Conservation (phyloP, 345 rosid genomes). For the Lepidium aucheri region DNA sequence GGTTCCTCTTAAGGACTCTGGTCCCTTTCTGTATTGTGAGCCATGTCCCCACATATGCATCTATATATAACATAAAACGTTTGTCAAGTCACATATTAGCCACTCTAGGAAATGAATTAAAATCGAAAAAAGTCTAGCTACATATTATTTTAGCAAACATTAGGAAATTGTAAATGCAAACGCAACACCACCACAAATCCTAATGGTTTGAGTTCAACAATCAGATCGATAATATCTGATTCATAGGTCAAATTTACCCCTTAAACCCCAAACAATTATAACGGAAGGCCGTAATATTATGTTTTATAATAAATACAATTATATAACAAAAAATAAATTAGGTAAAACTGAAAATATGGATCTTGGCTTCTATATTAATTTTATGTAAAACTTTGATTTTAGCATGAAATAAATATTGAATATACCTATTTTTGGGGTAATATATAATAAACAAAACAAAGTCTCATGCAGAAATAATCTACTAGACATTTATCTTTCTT, state of each 20-base stretch:
- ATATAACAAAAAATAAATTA: too few relatives aligned
- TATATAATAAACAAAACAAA: neutral
- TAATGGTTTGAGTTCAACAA: too few relatives aligned
- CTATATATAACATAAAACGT: constrained; percentile 26
- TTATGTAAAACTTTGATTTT: neutral
- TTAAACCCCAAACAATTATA: too few relatives aligned
- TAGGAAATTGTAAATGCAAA: too few relatives aligned
- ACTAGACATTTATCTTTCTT: neutral
- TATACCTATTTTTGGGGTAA: neutral
- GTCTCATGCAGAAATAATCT: neutral
- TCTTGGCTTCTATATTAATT: too few relatives aligned
- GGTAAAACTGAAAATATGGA: too few relatives aligned
- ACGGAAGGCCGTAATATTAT: too few relatives aligned
- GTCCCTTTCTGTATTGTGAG: constrained; percentile 88
- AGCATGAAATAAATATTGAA: neutral
- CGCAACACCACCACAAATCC: too few relatives aligned
- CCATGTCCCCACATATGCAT: constrained; percentile 99
- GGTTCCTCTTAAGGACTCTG: constrained; percentile 83
- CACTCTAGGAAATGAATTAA: neutral
- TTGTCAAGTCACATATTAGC: neutral
- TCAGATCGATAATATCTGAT: too few relatives aligned
- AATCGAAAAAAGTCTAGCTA: neutral
- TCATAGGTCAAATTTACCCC: too few relatives aligned
- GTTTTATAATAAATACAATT: too few relatives aligned
- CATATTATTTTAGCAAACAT: neutral